Evolutionary conservation across 148 eudicot species (phyloP), one percentile per base, ranked within the genome.

Genomic region (Persicaria tinctoria): DNA sequence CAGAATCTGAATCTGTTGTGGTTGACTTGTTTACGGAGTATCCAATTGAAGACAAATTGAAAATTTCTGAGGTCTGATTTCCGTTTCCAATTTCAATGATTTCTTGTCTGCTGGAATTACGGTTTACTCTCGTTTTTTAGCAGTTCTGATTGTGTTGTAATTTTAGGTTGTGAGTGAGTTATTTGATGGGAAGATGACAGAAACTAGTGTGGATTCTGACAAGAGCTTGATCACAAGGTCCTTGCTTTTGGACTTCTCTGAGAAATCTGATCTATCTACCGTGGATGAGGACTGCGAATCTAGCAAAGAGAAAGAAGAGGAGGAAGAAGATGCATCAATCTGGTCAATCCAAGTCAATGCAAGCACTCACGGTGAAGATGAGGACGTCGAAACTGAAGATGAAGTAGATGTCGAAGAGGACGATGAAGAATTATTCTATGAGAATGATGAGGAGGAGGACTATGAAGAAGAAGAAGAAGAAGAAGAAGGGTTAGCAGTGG

Each of bases 321-420:
- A 88, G 12, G 91, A 90, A 13, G 97, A 89, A 49, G 88, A 84
- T 73, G 81, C 85, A n/a, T 91, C 97, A 1, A 68, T 88, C 16
- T 89, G 97, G 95, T 89, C 98, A 11, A 78, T 91, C 73, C 90
- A 88, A 78, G 97, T 83, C 54, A 91, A 93, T 84, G 91, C 88
- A 17, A 91, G 97, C 78, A 81, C 78, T 38, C 81, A 75, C 64
- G 88, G 80, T 10, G 84, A 83, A 10, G 86, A 86, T 8, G 88
- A 88, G 5, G 81, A 78, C 0, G 41, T 32, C 2, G 41, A 32
- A 32, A 32, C 41, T 32, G 41, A 32, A 32, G 88, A 81, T 10
- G 84, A 83, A 10, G 86, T 84, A 6, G 88, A 88, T 2, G 79
- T 76, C 0, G 89, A 87, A 17, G 86, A 80, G 18, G 68, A 23